Evolutionary conservation across 2,329 filamentous ascomycete species (phyloP).

Genomic region (Penicillium hesseltinei): DNA sequence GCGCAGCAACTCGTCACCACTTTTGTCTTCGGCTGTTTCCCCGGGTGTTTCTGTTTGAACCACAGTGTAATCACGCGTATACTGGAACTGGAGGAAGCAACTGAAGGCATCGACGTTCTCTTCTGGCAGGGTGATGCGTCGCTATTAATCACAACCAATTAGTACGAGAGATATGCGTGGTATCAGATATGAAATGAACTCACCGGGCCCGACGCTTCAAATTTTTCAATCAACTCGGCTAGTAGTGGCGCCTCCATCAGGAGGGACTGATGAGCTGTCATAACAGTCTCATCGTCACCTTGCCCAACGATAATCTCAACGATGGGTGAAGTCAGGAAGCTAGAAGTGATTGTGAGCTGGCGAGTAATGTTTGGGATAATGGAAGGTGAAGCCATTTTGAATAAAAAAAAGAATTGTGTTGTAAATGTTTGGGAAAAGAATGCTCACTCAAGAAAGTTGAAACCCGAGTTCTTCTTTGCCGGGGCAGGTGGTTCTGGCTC

Average conservation of each 20-base stretch:
- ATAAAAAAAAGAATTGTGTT: neutral
- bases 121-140: constrained; percentile 64
- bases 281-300: constrained; percentile 58
- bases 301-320: constrained; percentile 66
- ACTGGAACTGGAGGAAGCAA: constrained; percentile 79
- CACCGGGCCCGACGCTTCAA: constrained; percentile 62
- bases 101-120: constrained; percentile 72
- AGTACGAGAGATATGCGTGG: neutral
- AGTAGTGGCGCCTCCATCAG: constrained; percentile 75
- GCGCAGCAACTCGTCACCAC: constrained; percentile 79
- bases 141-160: constrained; percentile 43
- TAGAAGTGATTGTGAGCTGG: constrained; percentile 16
- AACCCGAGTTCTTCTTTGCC: constrained; percentile 19
- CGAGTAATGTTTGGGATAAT: neutral
- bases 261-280: constrained; percentile 78
- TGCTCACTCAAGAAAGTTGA: constrained; percentile 34
- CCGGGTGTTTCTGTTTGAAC: constrained; percentile 57
- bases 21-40: constrained; percentile 66
- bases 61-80: constrained; percentile 85
- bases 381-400: neutral
- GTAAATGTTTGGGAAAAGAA: neutral
- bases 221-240: constrained; percentile 59
- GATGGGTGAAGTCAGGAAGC: constrained; percentile 66
- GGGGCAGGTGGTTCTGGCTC: constrained; percentile 10
- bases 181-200: constrained; percentile 29